Evolutionary conservation across 1,139 yeast species (phyloP).

Genomic region (Cylindricascospora bacillispora): DNA sequence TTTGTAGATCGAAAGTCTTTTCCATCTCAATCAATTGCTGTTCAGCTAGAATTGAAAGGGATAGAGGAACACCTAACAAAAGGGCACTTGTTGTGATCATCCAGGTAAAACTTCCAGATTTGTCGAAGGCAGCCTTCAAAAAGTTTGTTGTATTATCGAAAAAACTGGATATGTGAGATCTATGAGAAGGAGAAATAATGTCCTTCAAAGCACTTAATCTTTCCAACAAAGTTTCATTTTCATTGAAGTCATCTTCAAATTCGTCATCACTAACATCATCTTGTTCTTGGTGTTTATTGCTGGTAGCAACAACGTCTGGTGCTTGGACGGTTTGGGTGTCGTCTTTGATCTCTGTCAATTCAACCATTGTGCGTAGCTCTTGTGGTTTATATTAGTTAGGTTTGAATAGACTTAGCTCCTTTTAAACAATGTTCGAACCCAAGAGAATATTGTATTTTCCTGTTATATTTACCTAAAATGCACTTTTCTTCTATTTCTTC

Average conservation of each 20-base stretch:
- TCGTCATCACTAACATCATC: conserved; percentile 46
- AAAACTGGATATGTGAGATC: conserved; percentile 33
- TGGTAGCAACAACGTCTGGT: conserved; percentile 11
- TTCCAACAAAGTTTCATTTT: conserved; percentile 73
- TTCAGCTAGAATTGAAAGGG: conserved; percentile 81
- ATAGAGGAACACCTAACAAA: conserved; percentile 83
- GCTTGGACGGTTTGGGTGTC: conserved; percentile 13
- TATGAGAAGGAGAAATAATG: conserved; percentile 79
- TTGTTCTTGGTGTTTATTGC: conserved; percentile 12
- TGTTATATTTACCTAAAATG: no score
- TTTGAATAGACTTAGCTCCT: no score
- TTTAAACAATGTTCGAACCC: no score
- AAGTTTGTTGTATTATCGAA: conserved; percentile 29
- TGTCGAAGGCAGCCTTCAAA: conserved; percentile 36
- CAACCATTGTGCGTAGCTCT: conserved; percentile 24
- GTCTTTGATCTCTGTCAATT: conserved; percentile 24
- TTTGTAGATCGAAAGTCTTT: conserved; percentile 79
- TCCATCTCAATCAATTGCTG: conserved; percentile 91
- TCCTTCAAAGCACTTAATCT: conserved; percentile 87
- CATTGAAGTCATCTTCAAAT: conserved; percentile 64
- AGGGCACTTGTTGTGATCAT: conserved; percentile 70
- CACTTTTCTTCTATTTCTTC: no score
- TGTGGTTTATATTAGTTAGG: no score
- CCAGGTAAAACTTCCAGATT: conserved; percentile 75
- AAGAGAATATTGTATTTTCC: no score